phyloP scores from a whole-genome alignment of 345 rosid genomes.

The Punica granatum region DNA sequence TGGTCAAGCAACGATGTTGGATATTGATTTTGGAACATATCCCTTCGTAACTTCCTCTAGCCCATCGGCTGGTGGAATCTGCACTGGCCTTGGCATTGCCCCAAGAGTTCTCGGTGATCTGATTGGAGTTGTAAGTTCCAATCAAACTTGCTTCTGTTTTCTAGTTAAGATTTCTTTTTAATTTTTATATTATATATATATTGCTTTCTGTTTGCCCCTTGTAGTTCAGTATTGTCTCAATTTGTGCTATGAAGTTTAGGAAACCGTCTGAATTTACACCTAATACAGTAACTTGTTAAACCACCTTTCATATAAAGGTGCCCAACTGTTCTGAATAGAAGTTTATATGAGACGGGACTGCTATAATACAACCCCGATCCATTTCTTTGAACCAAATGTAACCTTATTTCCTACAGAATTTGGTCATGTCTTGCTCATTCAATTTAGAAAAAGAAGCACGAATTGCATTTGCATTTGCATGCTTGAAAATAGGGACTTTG shows the following conservation, averaged over 20 bases:
- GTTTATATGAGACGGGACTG: no score
- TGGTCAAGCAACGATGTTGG: constrained; percentile 98
- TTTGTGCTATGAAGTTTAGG: not conserved
- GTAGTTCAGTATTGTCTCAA: not conserved
- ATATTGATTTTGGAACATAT: constrained; percentile 90
- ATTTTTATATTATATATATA: not conserved
- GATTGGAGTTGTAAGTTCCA: constrained; percentile 73
- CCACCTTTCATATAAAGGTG: not conserved
- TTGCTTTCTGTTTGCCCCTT: not conserved
- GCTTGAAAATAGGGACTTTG: not conserved
- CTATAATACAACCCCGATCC: not conserved
- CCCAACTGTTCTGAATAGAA: no score
- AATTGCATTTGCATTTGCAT: not conserved
- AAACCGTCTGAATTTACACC: not conserved
- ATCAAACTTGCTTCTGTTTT: not conserved
- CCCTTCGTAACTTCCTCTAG: constrained; percentile 98
- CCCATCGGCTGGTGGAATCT: constrained; percentile 96
- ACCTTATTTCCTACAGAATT: no score
- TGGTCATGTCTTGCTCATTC: no score
- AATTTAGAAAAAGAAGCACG: not conserved
- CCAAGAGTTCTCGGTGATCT: constrained; percentile 90
- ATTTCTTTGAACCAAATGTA: no score
- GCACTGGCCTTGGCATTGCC: constrained; percentile 92
- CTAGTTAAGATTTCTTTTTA: not conserved
- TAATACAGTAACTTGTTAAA: not conserved